A percentile compares a stretch with the other conserved stretches of the same genome.
Evolutionary conservation across 495 filamentous ascomycete genomes (phyloP).

Genomic region (Lasiosphaeria hispida): DNA sequence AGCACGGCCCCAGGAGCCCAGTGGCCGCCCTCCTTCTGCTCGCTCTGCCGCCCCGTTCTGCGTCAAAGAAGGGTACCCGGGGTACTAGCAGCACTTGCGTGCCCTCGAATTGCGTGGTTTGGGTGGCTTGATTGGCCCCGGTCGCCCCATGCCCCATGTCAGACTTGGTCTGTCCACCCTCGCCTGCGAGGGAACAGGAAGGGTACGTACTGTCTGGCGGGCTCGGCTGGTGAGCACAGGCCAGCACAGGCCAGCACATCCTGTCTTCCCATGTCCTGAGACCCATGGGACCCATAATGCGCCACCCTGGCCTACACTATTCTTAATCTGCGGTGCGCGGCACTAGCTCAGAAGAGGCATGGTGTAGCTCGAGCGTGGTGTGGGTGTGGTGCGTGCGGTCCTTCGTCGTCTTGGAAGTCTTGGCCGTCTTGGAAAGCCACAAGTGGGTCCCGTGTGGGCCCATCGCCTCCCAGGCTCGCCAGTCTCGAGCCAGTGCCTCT

Average conservation of each 20-base stretch:
- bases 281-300: conserved; percentile 29
- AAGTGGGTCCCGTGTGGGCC: conserved; percentile 15
- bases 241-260: conserved; percentile 31
- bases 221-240: conserved; percentile 16
- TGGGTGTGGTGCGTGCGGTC: conserved; percentile 20
- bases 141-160: conserved; percentile 33
- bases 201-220: conserved; percentile 12
- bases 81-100: conserved; percentile 23
- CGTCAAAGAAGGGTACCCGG: conserved; percentile 25
- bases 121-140: conserved; percentile 33
- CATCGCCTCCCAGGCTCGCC: background rate
- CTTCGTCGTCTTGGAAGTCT: conserved; percentile 6
- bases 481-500: conserved; percentile 10
- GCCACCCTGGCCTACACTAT: conserved; percentile 24
- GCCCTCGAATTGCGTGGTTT: conserved; percentile 32
- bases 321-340: conserved; percentile 33
- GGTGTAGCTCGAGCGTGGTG: conserved; percentile 24
- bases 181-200: conserved; percentile 8
- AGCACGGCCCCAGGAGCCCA: background rate
- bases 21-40: conserved; percentile 3
- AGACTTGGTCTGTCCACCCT: conserved; percentile 16
- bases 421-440: conserved; percentile 22
- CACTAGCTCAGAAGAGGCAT: conserved; percentile 26
- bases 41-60: conserved; percentile 33
- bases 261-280: conserved; percentile 23